Evolutionary conservation across 768 basidiomycete species (phyloP).

Genomic region (Terana coerulea): DNA sequence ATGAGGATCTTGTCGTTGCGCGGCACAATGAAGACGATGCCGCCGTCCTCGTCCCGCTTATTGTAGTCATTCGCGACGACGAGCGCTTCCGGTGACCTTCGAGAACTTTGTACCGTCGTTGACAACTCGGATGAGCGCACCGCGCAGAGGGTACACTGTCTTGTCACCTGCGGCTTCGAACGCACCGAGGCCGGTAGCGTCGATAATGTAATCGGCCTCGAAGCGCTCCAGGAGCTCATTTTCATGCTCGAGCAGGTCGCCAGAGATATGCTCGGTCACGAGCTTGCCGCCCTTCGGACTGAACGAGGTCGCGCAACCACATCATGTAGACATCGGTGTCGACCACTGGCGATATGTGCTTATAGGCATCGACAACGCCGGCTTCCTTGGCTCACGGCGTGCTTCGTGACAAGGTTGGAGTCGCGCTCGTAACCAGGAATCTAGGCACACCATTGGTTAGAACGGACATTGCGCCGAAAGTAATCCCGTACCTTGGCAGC

Average conservation of each 20-base stretch:
- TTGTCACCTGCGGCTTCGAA: slow-evolving; percentile 30
- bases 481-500: slow-evolving; percentile 1
- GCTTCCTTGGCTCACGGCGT: slow-evolving; percentile 25
- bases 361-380: slow-evolving; percentile 34
- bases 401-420: slow-evolving; percentile 21
- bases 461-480: too few species aligned
- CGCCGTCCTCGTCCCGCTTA: slow-evolving; percentile 24
- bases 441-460: slow-evolving; percentile 6
- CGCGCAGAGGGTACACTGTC: slow-evolving; percentile 34
- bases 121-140: slow-evolving; percentile 27
- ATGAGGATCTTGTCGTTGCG: slow-evolving; percentile 34
- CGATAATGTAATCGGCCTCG: slow-evolving; percentile 30
- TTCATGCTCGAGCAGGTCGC: slow-evolving; percentile 27
- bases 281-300: slow-evolving; percentile 28
- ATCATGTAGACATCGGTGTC: slow-evolving; percentile 35
- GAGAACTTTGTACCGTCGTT: slow-evolving; percentile 35
- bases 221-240: slow-evolving; percentile 23
- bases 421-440: slow-evolving; percentile 24
- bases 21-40: slow-evolving; percentile 27
- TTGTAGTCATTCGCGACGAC: slow-evolving; percentile 31
- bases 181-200: slow-evolving; percentile 33
- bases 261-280: slow-evolving; percentile 27
- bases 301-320: slow-evolving; percentile 28
- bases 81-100: slow-evolving; percentile 29
- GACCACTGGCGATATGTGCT: slow-evolving; percentile 31